Evolutionary conservation across 2,329 filamentous ascomycete genomes (phyloP), one percentile per base, ranked within the genome.

Genomic region (Fusarium albidum): DNA sequence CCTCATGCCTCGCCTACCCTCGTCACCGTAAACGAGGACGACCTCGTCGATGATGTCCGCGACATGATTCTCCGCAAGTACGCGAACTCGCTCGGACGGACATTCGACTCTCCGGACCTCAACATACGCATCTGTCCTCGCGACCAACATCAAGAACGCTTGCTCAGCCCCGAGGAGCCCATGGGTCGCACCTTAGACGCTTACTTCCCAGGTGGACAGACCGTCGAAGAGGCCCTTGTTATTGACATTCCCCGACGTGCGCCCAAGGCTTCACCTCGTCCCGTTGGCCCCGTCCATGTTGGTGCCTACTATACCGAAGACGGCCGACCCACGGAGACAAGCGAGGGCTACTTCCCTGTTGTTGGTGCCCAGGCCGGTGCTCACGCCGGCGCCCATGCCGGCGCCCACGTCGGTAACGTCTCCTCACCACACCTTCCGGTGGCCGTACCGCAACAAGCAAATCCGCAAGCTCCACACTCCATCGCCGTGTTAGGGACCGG

Each of bases 41-140:
- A 96, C 69, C 77, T 98, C 65, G 93, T 98, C 51, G 95, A 99
- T 73, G 94, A 97, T 74, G 88, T 96, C 57, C 89, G 94, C 65
- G 95, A 97, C 65, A 86, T 92, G 80, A 95, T 98, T 51, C 78
- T 98, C 65, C 87, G 86, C 68, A 98, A 98, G 78, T 99, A 98
- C 73, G 86, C 87, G 65, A 98, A 99, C 75, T 96, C 92, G 12
- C 81, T 99, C 21, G 94, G 94, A 43, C 87, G 87, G 65, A 90
- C 84, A 45, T 97, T 93, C 73, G 95, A 99, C 75, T 83, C 95
- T 10, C 95, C 95, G 11, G 95, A 99, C 72, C 83, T 99, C 52
- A 87, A 84, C 10, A 80, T 98, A 59, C 87, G 90, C 59, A 90
- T 98, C 63, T 72, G 82, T 13, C 85, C 90, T n/a, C 83, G 92